These are phyloP conservation scores for Aspergillus nidulans DNA, from an alignment of 495 filamentous ascomycete species.

Conservation along the genomic window DNA sequence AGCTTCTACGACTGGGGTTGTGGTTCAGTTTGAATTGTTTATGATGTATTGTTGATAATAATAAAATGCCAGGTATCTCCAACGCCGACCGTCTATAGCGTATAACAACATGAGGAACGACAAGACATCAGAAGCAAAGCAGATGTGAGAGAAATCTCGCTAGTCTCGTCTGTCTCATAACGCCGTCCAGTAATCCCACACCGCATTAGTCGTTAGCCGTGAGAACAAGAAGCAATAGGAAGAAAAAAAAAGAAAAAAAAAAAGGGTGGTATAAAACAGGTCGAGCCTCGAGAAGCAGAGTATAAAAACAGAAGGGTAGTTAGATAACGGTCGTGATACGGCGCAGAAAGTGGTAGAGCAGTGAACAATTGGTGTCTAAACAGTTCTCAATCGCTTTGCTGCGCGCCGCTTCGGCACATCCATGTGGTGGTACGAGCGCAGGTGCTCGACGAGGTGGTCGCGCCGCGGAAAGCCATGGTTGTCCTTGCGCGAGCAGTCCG, in stretches of 20 bases:
- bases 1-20: background rate
- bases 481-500: slow-evolving; percentile 73
- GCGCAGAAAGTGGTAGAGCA: background rate
- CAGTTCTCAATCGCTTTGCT: slow-evolving; percentile 30
- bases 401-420: slow-evolving; percentile 43
- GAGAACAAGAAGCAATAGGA: background rate
- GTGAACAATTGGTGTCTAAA: background rate
- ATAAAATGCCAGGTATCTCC: slow-evolving; percentile 3
- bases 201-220: slow-evolving; percentile 10
- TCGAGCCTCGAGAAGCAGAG: background rate
- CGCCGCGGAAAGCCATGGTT: slow-evolving; percentile 77
- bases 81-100: slow-evolving; percentile 9
- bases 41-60: background rate
- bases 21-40: background rate
- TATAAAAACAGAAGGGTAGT: slow-evolving; percentile 2
- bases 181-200: slow-evolving; percentile 5
- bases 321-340: background rate
- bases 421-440: slow-evolving; percentile 69
- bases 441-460: slow-evolving; percentile 86
- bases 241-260: background rate
- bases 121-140: background rate
- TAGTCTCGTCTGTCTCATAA: slow-evolving; percentile 7
- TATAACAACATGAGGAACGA: background rate
- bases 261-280: slow-evolving; percentile 11
- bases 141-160: background rate